Conservation (phyloP, 108 stramenopile species). For the Ochromonas danica region DNA sequence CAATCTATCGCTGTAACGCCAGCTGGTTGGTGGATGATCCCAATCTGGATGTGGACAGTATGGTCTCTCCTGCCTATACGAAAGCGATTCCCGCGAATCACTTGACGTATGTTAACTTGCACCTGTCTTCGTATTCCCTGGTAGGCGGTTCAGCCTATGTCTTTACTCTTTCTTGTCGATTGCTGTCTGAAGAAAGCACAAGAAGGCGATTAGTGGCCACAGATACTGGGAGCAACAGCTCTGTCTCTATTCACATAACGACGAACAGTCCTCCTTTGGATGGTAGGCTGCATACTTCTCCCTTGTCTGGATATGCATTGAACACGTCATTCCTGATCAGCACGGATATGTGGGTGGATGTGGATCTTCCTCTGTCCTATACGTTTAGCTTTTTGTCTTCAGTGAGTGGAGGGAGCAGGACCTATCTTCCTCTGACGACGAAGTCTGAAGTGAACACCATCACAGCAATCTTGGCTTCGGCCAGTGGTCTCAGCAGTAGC, state of each 20-base stretch:
- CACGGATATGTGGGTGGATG: background rate
- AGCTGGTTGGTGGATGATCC: background rate
- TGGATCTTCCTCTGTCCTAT: constrained; percentile 23
- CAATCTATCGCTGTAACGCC: background rate
- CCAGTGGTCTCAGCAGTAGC: too few relatives aligned
- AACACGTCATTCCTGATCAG: background rate
- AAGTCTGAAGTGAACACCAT: background rate
- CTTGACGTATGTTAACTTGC: background rate
- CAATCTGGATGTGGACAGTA: background rate
- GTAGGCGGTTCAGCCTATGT: background rate
- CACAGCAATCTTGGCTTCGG: too few relatives aligned
- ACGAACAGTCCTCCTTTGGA: background rate
- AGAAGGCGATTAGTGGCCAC: background rate
- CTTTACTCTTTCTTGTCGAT: constrained; percentile 3
- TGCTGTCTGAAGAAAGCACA: background rate
- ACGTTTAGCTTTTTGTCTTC: constrained; percentile 1
- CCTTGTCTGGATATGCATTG: background rate
- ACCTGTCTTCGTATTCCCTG: background rate
- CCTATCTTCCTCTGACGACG: background rate
- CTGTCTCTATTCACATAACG: background rate
- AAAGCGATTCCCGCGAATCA: background rate
- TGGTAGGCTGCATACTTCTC: background rate
- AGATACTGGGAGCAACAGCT: background rate
- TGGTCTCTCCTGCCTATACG: background rate
- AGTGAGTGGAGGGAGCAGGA: background rate